Percentiles rank a stretch among this genome's conserved stretches.
Conservation (phyloP, 1,284 basidiomycete genomes). For the Ustilago hordei region DNA sequence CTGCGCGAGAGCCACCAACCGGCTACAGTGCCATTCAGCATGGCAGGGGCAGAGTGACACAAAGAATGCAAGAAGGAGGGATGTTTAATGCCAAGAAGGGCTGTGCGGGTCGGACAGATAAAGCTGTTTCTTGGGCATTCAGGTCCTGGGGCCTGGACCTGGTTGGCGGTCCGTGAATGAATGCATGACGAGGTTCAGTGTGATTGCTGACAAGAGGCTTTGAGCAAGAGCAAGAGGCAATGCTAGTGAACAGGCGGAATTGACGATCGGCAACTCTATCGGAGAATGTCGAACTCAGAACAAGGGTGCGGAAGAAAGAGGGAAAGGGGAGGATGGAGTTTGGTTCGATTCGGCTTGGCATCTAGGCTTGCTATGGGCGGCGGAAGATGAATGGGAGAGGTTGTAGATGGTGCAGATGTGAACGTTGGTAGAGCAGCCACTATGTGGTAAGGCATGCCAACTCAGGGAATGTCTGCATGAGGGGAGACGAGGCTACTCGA, state of each 20-base stretch:
- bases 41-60: conserved; percentile 8
- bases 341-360: conserved; percentile 24
- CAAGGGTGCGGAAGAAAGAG: neutral
- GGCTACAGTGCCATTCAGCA: conserved; percentile 5
- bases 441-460: neutral
- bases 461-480: conserved; percentile 1
- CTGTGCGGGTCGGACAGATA: conserved; percentile 24
- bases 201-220: neutral
- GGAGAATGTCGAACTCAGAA: conserved; percentile 5
- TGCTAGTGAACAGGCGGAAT: neutral
- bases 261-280: conserved; percentile 4
- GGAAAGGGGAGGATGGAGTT: conserved; percentile 9
- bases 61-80: conserved; percentile 9
- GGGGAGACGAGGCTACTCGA: neutral
- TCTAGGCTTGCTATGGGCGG: neutral
- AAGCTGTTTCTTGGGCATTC: conserved; percentile 10
- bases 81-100: conserved; percentile 29
- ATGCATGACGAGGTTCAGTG: conserved; percentile 10
- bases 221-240: neutral
- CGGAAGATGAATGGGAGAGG: neutral
- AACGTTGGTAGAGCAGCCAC: conserved; percentile 40
- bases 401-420: neutral
- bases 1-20: neutral
- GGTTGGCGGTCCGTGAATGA: neutral
- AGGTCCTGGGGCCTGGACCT: neutral